Evolutionary conservation across 805 yeast species (phyloP).

Genomic region (Zygosaccharomyces bisporus): DNA sequence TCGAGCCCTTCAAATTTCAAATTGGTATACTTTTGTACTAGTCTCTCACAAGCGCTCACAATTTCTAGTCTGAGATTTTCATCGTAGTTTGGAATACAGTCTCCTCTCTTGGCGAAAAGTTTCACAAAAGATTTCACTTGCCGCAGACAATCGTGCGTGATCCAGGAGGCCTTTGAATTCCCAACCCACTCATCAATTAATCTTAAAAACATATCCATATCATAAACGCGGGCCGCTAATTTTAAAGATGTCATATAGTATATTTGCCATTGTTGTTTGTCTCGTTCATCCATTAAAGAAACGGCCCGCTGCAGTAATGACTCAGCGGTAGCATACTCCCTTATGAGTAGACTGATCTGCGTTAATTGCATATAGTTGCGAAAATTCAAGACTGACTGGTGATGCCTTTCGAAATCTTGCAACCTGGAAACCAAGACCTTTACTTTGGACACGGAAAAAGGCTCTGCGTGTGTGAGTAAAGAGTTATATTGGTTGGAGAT

Average conservation of each 20-base stretch:
- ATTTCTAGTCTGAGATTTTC: conserved; percentile 12
- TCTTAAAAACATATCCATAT: conserved; percentile 15
- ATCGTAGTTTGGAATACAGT: not conserved
- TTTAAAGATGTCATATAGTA: conserved; percentile 25
- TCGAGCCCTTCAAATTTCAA: conserved; percentile 26
- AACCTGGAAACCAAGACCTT: conserved; percentile 12
- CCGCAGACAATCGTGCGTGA: conserved; percentile 23
- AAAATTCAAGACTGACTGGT: conserved; percentile 17
- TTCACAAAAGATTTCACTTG: conserved; percentile 23
- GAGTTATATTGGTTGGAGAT: conserved; percentile 8
- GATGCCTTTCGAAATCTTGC: conserved; percentile 17
- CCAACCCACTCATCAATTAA: conserved; percentile 28
- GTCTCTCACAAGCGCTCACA: conserved; percentile 13
- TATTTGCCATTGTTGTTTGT: conserved; percentile 22
- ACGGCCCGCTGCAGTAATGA: conserved; percentile 10
- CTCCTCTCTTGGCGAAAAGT: conserved; percentile 17
- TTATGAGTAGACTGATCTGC: conserved; percentile 16
- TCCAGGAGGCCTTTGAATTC: conserved; percentile 18
- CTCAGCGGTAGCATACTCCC: conserved; percentile 16
- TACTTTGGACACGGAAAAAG: conserved; percentile 4
- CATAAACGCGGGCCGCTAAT: conserved; percentile 16
- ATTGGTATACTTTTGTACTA: conserved; percentile 20
- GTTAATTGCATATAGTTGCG: conserved; percentile 27
- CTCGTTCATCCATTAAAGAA: conserved; percentile 11
- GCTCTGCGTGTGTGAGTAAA: conserved; percentile 4